These are phyloP conservation scores for Kockiozyma suomiensis DNA, from an alignment of 805 yeast genomes.

Conservation along the genomic window DNA sequence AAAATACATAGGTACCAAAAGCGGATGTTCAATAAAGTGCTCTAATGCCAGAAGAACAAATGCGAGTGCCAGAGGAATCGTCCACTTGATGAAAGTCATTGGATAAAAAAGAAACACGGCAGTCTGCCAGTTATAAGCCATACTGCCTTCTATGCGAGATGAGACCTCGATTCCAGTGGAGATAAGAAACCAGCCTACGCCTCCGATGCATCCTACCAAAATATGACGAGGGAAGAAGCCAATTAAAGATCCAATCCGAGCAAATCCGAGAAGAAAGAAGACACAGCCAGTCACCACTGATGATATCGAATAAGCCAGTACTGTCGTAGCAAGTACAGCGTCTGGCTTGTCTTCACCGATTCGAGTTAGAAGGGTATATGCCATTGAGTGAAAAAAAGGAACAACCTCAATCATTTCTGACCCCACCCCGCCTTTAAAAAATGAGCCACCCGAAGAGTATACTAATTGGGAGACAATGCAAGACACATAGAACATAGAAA, in stretches of 20 bases:
- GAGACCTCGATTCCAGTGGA: conserved; percentile 91
- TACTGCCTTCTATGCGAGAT: conserved; percentile 75
- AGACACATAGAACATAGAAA: conserved; percentile 92
- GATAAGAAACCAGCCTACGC: conserved; percentile 91
- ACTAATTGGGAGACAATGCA: conserved; percentile 88
- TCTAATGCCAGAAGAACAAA: conserved; percentile 61
- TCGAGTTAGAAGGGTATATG: conserved; percentile 61
- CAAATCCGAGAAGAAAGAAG: conserved; percentile 74
- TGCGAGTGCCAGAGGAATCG: conserved; percentile 68
- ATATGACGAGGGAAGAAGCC: conserved; percentile 97
- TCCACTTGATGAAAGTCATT: conserved; percentile 64
- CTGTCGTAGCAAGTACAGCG: conserved; percentile 77
- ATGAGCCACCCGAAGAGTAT: conserved; percentile 87
- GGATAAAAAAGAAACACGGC: conserved; percentile 46
- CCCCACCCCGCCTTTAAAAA: conserved; percentile 88
- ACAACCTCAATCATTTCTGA: conserved; percentile 99
- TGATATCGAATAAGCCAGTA: conserved; percentile 80
- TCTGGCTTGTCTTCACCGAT: conserved; percentile 53
- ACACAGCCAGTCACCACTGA: conserved; percentile 84
- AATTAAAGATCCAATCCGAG: conserved; percentile 79
- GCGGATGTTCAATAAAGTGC: conserved; percentile 59
- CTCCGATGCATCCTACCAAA: conserved; percentile 95
- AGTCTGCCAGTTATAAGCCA: conserved; percentile 64
- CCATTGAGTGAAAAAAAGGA: conserved; percentile 97
- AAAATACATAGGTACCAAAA: conserved; percentile 75